Base-by-base conservation (phyloP, 441 rosid genomes). In the Sinapis alba region DNA sequence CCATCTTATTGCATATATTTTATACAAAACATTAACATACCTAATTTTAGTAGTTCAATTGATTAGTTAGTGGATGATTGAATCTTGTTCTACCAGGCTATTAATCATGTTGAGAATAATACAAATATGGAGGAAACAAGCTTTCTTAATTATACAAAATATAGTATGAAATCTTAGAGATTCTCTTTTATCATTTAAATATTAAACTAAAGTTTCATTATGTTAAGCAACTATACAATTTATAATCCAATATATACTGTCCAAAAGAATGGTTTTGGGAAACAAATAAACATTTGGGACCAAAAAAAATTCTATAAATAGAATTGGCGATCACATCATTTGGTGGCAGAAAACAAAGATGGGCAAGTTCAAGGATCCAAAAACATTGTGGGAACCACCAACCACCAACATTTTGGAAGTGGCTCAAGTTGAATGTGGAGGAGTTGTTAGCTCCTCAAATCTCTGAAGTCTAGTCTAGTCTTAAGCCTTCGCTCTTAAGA, bases 311-410 rank as follows among this genome's bases (percentile, higher is more conserved):
- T 69, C 74, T 69, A 78, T 53, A 63, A 60, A 62, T 65, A 73
- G 82, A 80, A 64, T 79, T 71, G 59, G 77, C 72, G 78, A 80
- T 81, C 86, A 73, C 82, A 73, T 47, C 68, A 62, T 72, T 67
- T 73, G 86, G 86, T 82, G 83, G 75, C 65, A 72, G 82, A 70
- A 71, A 78, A 73, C 72, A 78, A 70, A 82, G 68, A 77, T 83
- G 95, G 92, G 86, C 90, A 88, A 87, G 83, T 90, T 88, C 93
- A 89, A 84, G 83, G 86, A 85, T 83, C 89, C 91, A 81, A 70
- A 65, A 20, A 54, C 75, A 73, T 57, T 24, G 75, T 79, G 75
- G 81, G 82, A 77, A 71, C 71, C 73, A 41, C 78, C 58, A 69
- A 79, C 61, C 79, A 65, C 67, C 74, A 28, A 60, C 24, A 6